Evolutionary conservation across 1,284 basidiomycete genomes (phyloP), one percentile per base, ranked within the genome.

Genomic region (Malassezia japonica): DNA sequence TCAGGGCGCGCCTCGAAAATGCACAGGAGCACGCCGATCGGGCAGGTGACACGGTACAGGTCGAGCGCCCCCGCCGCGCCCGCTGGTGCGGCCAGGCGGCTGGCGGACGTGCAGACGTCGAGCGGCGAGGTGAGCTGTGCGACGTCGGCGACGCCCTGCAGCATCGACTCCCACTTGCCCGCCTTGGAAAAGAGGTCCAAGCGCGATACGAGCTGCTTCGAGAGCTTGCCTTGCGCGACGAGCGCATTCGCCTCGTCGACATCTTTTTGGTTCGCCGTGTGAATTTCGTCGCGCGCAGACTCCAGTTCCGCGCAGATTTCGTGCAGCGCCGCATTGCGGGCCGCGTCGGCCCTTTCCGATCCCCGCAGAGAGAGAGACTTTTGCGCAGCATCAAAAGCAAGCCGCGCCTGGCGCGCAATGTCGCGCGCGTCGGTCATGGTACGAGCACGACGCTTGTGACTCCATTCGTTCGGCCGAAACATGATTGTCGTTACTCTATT

Each of bases 1-100:
- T 99, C 94, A 1, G 94, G 94, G 29, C 94, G 80, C 3, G 92
- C 87, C 75, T 99, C 94, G 62, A 99, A 99, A 60, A 99, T 95
- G 60, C 96, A 88, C 41, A 98, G 79, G 23, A 98, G 78, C 0
- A 95, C 91, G 16, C 94, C 94, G 57, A 99, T 94, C 0, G 94
- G 91, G 73, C 92, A 98, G 0, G 91, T 88, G 1, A 98, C 84
- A 32, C 89, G 82, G 75, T 94, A 91, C 12, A 98, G 79, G 65
- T 95, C 86, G 13, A 98, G 77, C 0, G 78, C 80, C 32, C 89
- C 85, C 2, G 57, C 52, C 5, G 23, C 8, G 8, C 34, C 49
- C 20, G 34, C 36, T 6, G 38, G 32, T 6, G 48, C 55, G 61
- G 92, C 90, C 24, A 98, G 77, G 64, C 86, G 80, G 16, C 82